Evolutionary conservation across 23 red algal genomes (phyloP), one percentile per base, ranked within the genome.

Genomic region (Cyanidium caldarium): DNA sequence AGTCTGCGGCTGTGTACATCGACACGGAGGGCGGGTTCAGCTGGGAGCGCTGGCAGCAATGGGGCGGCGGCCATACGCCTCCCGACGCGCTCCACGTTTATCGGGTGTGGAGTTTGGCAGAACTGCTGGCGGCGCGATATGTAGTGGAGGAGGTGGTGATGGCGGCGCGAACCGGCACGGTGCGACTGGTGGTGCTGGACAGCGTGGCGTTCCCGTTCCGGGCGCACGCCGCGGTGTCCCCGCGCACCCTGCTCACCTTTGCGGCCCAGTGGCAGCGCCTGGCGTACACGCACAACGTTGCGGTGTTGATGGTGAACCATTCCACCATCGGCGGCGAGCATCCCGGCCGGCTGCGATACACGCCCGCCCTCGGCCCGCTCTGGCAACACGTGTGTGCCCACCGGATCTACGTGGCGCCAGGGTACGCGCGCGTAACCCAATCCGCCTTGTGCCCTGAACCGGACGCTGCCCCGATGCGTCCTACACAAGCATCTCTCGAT

Each of bases 261-360:
- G 51, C n/a, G 19, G n/a, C 31, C 3, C 23, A 28, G 10, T 28
- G 19, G 31, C 51, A 61, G 51, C 10, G 23, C 7, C 51, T 61
- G 51, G 51, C 51, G 51, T 25, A 28, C 31, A 7, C 7, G 23
- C 7, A 16, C n/a, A 61, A 61, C 21, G 23, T 28, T 21, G 21
- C 21, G 7, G 51, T 61, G 51, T 25, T 61, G 51, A 28, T 61
- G 51, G n/a, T 61, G 51, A 61, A 61, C 51, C 51, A 61, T 61
- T 16, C 31, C 23, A 21, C 10, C 23, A 10, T 61, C 31, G n/a
- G 51, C 10, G 21, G 7, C 31, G n/a, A 14, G 7, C 7, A 61
- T 14, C n/a, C 51, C 23, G 13, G 7, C 19, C n/a, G 51, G 7
- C 13, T 28, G 7, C 51, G 51, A 10, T 5, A 61, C 19, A 28